A percentile compares a stretch with the other conserved stretches of the same genome.
Evolutionary conservation across 305 asterid genomes (phyloP).

Genomic region (Fraxinus xanthoxyloides): DNA sequence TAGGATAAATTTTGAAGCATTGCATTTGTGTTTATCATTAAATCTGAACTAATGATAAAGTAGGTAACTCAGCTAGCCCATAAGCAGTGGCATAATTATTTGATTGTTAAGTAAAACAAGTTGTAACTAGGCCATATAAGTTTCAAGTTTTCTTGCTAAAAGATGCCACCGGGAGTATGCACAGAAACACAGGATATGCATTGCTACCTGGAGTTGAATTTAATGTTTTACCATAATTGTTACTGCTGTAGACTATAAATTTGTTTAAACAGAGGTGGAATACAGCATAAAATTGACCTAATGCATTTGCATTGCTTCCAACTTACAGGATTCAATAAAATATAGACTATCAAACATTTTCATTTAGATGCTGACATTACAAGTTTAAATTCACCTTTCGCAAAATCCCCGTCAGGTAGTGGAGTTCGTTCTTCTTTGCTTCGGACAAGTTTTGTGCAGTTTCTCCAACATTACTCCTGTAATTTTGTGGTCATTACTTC

Average conservation of each 20-base stretch:
- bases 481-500: conserved; percentile 22
- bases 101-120: neutral
- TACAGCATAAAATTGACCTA: neutral
- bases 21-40: neutral
- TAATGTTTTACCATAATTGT: neutral
- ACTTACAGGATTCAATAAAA: conserved; percentile 10
- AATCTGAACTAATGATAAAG: neutral
- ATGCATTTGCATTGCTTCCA: conserved; percentile 4
- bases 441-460: conserved; percentile 41
- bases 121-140: neutral
- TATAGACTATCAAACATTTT: neutral
- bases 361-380: neutral
- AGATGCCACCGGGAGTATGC: neutral
- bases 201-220: neutral
- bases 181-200: neutral
- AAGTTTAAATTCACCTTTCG: conserved; percentile 38
- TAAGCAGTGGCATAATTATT: neutral
- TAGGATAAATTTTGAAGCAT: neutral
- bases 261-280: conserved; percentile 15
- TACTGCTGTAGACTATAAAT: conserved; percentile 2
- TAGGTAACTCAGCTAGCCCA: neutral
- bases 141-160: neutral
- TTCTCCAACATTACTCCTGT: conserved; percentile 71
- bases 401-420: conserved; percentile 46
- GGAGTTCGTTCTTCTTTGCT: conserved; percentile 56